Percentiles rank a stretch among this genome's conserved stretches.
phyloP scores from a whole-genome alignment of 2,329 filamentous ascomycete genomes.

The Lecanosticta acicola region DNA sequence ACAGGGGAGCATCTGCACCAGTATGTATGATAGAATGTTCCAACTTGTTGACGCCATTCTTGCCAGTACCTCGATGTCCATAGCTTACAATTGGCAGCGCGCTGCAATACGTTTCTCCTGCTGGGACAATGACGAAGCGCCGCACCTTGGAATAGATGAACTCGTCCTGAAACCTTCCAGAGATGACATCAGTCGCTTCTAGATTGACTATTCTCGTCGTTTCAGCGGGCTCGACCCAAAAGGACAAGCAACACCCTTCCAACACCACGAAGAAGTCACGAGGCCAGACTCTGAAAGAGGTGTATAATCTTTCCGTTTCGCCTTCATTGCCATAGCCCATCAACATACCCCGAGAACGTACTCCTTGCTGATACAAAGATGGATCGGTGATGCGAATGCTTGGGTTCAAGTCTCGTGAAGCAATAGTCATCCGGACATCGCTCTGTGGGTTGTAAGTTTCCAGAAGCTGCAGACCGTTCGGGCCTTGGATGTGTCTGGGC shows the following conservation, averaged over 20 bases:
- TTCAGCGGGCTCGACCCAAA: slow-evolving; percentile 24
- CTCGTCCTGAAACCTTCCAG: slow-evolving; percentile 11
- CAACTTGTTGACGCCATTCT: slow-evolving; percentile 14
- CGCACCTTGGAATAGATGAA: slow-evolving; percentile 22
- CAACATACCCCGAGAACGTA: slow-evolving; percentile 2
- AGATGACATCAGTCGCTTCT: slow-evolving; percentile 2
- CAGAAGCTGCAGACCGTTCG: not conserved
- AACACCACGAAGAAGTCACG: slow-evolving; percentile 14
- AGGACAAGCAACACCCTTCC: slow-evolving; percentile 17
- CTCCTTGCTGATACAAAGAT: not conserved
- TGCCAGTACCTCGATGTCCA: slow-evolving; percentile 18
- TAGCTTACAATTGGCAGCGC: slow-evolving; percentile 26
- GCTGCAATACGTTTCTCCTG: slow-evolving; percentile 12
- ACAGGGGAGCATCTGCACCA: slow-evolving; percentile 2
- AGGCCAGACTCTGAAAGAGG: not conserved
- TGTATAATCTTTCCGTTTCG: slow-evolving; percentile 5
- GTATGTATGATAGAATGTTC: slow-evolving; percentile 29
- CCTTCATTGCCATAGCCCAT: not conserved
- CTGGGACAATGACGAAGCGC: slow-evolving; percentile 24
- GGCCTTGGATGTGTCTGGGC: not conserved
- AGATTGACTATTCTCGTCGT: slow-evolving; percentile 7
- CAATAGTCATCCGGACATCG: slow-evolving; percentile 4
- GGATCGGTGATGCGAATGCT: slow-evolving; percentile 10
- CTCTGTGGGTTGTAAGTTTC: slow-evolving; percentile 1
- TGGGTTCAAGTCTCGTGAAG: slow-evolving; percentile 1